These are phyloP conservation scores for Pholiota conissans DNA, from an alignment of 768 basidiomycete species.

Conservation along the genomic window DNA sequence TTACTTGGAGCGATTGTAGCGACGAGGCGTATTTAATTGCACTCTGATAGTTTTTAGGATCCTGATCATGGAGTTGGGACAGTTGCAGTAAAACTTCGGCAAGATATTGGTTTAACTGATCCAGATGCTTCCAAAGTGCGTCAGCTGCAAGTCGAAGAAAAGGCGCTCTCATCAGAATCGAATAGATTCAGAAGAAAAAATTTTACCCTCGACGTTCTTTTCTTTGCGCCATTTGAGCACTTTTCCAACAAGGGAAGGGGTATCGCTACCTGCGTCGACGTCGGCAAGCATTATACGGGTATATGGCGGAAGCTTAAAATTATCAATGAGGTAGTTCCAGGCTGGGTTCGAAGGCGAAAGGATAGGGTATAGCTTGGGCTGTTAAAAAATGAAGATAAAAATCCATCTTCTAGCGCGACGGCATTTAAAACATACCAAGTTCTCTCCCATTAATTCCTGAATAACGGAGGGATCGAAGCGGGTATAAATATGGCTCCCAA, in stretches of 20 bases:
- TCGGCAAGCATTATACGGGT: constrained; percentile 90
- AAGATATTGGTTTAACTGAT: constrained; percentile 60
- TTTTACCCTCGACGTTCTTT: constrained; percentile 53
- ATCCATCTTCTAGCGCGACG: too few relatives aligned
- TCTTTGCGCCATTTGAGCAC: constrained; percentile 88
- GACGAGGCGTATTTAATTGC: constrained; percentile 64
- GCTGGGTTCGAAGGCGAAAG: constrained; percentile 61
- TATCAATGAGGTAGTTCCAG: constrained; percentile 73
- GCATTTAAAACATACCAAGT: constrained; percentile 35
- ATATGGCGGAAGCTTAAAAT: constrained; percentile 82
- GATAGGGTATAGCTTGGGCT: constrained; percentile 44
- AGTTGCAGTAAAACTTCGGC: constrained; percentile 53
- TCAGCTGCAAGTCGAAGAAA: constrained; percentile 42
- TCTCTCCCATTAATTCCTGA: constrained; percentile 60
- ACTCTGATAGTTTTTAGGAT: constrained; percentile 51
- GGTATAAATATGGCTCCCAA: constrained; percentile 91
- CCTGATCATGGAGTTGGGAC: constrained; percentile 44
- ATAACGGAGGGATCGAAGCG: constrained; percentile 80
- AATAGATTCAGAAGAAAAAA: neutral
- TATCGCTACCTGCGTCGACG: constrained; percentile 94
- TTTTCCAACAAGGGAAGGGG: constrained; percentile 89
- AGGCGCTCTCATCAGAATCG: neutral
- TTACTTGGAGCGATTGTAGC: constrained; percentile 57
- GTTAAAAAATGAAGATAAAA: constrained; percentile 12
- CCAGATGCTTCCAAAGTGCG: constrained; percentile 63